phyloP scores from a whole-genome alignment of 192 early-diverging fungal species.

The Entomortierella chlamydospora region DNA sequence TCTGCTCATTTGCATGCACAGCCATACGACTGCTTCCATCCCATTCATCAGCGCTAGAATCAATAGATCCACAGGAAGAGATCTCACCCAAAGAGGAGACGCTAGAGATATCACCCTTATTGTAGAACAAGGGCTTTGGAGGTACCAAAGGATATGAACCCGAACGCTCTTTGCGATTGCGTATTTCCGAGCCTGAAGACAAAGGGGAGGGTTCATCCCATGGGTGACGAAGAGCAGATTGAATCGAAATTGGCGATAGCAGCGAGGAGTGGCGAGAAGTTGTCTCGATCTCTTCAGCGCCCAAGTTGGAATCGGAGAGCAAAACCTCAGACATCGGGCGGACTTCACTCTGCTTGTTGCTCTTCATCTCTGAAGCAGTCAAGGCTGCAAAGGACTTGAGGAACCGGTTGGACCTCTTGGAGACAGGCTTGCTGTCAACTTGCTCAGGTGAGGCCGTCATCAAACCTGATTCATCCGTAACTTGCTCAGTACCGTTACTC shows the following conservation, averaged over 20 bases:
- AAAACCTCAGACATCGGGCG: conserved; percentile 37
- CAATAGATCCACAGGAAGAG: conserved; percentile 30
- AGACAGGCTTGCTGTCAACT: background rate
- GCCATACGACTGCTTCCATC: conserved; percentile 25
- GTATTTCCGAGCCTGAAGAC: no score
- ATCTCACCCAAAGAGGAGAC: conserved; percentile 25
- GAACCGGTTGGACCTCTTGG: conserved; percentile 16
- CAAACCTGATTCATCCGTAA: conserved; percentile 2
- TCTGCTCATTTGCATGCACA: conserved; percentile 29
- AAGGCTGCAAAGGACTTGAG: conserved; percentile 24
- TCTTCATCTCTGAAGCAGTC: conserved; percentile 10
- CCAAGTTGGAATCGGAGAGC: conserved; percentile 35
- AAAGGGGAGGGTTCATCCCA: background rate
- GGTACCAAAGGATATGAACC: conserved; percentile 17
- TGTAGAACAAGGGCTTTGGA: conserved; percentile 45
- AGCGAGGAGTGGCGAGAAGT: conserved; percentile 36
- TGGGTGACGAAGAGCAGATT: no score
- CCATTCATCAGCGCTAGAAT: conserved; percentile 40
- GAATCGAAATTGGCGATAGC: conserved; percentile 7
- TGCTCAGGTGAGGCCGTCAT: no score
- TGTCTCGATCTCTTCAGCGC: conserved; percentile 14
- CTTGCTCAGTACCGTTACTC: conserved; percentile 1
- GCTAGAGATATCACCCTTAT: conserved; percentile 19
- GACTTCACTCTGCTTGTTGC: conserved; percentile 5
- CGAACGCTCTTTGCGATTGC: background rate